Percentiles rank a stretch among this genome's conserved stretches.
Evolutionary conservation across 192 early-diverging fungal genomes (phyloP).

Genomic region (Coemansia erecta): DNA sequence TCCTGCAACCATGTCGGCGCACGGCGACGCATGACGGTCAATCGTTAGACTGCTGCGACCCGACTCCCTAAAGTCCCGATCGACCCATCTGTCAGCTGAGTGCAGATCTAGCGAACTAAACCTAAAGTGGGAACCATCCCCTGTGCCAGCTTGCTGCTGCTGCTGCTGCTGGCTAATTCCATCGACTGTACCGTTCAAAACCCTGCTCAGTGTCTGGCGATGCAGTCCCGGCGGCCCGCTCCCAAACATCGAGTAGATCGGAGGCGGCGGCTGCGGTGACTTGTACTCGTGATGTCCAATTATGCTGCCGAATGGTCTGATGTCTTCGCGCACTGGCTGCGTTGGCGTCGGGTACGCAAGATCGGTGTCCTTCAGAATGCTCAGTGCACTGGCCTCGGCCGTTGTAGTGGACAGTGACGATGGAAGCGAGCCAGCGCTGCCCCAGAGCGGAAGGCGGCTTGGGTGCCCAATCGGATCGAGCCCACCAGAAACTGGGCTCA

Average conservation of each 20-base stretch:
- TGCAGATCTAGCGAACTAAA: conserved; percentile 13
- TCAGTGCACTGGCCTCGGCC: conserved; percentile 50
- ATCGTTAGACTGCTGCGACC: conserved; percentile 23
- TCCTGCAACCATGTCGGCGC: conserved; percentile 1
- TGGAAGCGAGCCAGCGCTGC: conserved; percentile 1
- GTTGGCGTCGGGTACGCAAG: conserved; percentile 47
- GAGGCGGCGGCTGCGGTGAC: conserved; percentile 9
- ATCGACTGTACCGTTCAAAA: conserved; percentile 5
- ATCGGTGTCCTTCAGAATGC: conserved; percentile 51
- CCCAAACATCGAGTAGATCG: conserved; percentile 15
- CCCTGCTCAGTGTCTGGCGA: conserved; percentile 3
- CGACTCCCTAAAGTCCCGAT: conserved; percentile 14
- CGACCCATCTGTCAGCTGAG: conserved; percentile 7
- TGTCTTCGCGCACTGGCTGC: conserved; percentile 4
- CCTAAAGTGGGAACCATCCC: conserved; percentile 13
- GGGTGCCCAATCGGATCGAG: conserved; percentile 7
- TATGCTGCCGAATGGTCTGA: conserved; percentile 7
- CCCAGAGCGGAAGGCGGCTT: conserved; percentile 15
- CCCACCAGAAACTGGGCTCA: conserved; percentile 1
- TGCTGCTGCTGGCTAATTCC: not conserved
- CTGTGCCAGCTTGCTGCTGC: not conserved
- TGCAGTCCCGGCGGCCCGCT: conserved; percentile 4
- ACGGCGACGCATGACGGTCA: conserved; percentile 21
- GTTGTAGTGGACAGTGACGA: conserved; percentile 30
- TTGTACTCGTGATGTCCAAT: conserved; percentile 6